These are phyloP conservation scores for Breviolum minutum DNA, from an alignment of 73 alveolate genomes.

Conservation along the genomic window DNA sequence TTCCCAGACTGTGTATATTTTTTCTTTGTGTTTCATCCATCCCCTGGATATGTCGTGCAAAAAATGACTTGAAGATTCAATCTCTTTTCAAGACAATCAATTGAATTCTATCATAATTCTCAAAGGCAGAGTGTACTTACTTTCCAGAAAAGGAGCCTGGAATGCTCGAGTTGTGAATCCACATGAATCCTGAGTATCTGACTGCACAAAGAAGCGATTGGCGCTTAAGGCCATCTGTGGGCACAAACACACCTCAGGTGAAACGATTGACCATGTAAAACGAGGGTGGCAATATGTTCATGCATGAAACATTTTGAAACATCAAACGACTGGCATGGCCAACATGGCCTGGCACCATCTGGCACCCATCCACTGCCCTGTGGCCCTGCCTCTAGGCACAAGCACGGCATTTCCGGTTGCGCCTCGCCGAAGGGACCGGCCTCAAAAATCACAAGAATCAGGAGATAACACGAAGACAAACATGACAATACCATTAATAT, in stretches of 20 bases:
- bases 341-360: background rate
- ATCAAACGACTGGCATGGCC: background rate
- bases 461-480: no score
- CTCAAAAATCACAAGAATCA: background rate
- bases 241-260: slow-evolving; percentile 30
- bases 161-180: no score
- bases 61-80: no score
- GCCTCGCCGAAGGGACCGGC: slow-evolving; percentile 55
- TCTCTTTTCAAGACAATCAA: no score
- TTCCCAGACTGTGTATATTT: no score
- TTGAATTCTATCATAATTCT: no score
- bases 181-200: background rate
- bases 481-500: no score
- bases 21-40: no score
- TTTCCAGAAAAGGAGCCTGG: no score
- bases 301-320: background rate
- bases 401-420: slow-evolving; percentile 46
- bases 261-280: background rate
- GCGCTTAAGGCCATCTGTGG: slow-evolving; percentile 86
- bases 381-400: slow-evolving; percentile 11
- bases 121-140: no score
- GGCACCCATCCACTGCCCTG: background rate
- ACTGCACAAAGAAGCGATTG: slow-evolving; percentile 82
- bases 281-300: background rate
- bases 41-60: no score